Percentiles rank a stretch among this genome's conserved stretches.
Conservation (phyloP, 805 yeast species). For the Cyberlindnera mycetangii region DNA sequence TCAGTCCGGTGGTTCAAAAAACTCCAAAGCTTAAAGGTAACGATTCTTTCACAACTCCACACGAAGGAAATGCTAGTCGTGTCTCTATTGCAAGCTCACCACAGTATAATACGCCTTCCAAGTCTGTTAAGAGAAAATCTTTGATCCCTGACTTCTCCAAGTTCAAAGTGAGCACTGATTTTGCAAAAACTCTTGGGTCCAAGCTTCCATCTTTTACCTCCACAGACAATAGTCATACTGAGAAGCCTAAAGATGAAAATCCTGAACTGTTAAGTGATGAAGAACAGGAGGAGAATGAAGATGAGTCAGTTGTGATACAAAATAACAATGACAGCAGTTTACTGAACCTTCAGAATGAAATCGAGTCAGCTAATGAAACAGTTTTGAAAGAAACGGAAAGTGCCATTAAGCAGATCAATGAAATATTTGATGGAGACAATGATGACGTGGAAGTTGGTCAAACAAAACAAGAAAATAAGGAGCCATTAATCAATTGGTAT, state of each 20-base stretch:
- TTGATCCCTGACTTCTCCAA: constrained; percentile 32
- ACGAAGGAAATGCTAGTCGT: constrained; percentile 14
- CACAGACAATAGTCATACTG: not conserved
- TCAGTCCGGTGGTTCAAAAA: not conserved
- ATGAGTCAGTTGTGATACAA: not conserved
- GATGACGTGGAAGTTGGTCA: constrained; percentile 2
- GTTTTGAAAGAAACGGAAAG: constrained; percentile 29
- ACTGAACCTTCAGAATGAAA: constrained; percentile 23
- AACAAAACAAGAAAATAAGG: constrained; percentile 6
- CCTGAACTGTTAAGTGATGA: constrained; percentile 12
- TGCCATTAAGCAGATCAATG: constrained; percentile 26
- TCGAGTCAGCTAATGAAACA: constrained; percentile 22
- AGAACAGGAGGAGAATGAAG: constrained; percentile 8
- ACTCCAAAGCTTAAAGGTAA: not conserved
- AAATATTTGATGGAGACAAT: constrained; percentile 15
- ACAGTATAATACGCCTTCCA: constrained; percentile 14
- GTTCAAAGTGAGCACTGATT: constrained; percentile 32
- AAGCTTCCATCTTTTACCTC: not conserved
- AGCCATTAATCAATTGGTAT: constrained; percentile 9
- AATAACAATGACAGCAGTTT: constrained; percentile 19
- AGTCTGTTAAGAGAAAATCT: constrained; percentile 23
- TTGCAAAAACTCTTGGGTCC: constrained; percentile 32
- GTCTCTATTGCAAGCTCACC: constrained; percentile 12
- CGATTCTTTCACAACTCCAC: constrained; percentile 11
- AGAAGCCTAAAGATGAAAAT: constrained; percentile 11